Evolutionary conservation across 2,329 filamentous ascomycete species (phyloP), one percentile per base, ranked within the genome.

Genomic region (Hirsutella thompsonii): DNA sequence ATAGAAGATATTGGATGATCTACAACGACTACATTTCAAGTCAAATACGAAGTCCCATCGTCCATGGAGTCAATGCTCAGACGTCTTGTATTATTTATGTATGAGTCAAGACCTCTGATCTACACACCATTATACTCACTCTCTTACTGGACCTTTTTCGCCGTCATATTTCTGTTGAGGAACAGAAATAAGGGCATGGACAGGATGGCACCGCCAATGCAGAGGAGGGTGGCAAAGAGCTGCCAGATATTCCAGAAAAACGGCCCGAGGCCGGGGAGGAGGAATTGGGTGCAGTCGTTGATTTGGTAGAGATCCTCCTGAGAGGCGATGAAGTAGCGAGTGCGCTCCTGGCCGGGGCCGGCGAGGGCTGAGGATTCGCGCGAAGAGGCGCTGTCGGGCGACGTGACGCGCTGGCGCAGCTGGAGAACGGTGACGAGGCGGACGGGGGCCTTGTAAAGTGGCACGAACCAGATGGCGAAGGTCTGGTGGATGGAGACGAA

Each of bases 261-360:
- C 8, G 66, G 60, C 0, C 75, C 77, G 0, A 80, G 60, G 0
- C 74, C 70, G 10, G 81, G 77, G 14, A 73, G 52, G 16, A 89
- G 50, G 54, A 93, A 92, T 50, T 81, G 80, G 45, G 90, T 64
- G 46, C 80, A 81, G 49, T 94, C 81, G 38, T 78, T 80, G 1
- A 77, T 68, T 52, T 90, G 84, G 54, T 94, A 94, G 8, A 89
- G 62, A 55, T 94, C 87, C 48, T 93, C 79, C 56, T 94, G 88
- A 16, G 69, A 72, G 6, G 68, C 59, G 47, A 94, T 89, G 55
- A 80, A 83, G 62, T 88, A 92, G 26, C 48, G 55, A 18, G 47
- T 42, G n/a, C 42, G 52, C 28, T 51, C 52, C 2, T 46, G 44
- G 16, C 47, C 45, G 4, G 46, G 46, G 14, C 52, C 30, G 5